Base-by-base conservation (phyloP, 2,329 filamentous ascomycete genomes). In the Leptographium flavum region DNA sequence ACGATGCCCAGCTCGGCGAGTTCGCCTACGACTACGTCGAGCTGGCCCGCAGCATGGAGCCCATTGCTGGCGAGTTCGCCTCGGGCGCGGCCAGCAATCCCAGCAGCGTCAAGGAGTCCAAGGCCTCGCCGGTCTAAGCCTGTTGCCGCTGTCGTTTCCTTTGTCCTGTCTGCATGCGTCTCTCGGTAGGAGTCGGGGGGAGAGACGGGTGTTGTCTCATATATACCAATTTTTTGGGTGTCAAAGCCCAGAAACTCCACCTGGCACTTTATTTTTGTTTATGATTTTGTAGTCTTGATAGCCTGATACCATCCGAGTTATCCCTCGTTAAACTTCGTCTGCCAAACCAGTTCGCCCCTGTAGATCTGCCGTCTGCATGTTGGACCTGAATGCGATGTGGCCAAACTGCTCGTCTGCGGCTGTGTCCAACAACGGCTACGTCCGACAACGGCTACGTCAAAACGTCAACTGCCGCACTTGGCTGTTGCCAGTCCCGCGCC, bases 1-100 rank as follows among this genome's bases (percentile, higher is more conserved):
- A 87, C 56, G 82, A 87, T 56, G 74, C 76, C 59, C 79, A 87
- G 66, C 78, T 87, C 43, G 83, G 83, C 62, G 83, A 88, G 64
- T 87, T 87, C 56, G 83, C 83, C 25, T 87, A 87, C 67, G 83
- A 87, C 60, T 87, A 87, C 60, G 83, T 87, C 54, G 83, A 87
- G 73, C 58, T 77, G 40, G 69, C 68, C 35, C 68, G 73, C 45
- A 81, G 88, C 54, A 76, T 61, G 48, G 69, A 65, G 32, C 17
- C 47, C 36, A 36, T 48, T 17, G 23, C 40, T 5, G 44, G 43
- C 37, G 43, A 48, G 37, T 50, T 53, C n/a, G 38, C 53, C 4
- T 35, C 27, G 27, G 27, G 41, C 15, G 52, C 49, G 47, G 53
- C 49, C 13, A 55, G 52, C 49, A 54, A 49, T 45, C 49, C 43